Evolutionary conservation across 2,329 filamentous ascomycete genomes (phyloP), one percentile per base, ranked within the genome.

Genomic region (Aspergillus ibericus): DNA sequence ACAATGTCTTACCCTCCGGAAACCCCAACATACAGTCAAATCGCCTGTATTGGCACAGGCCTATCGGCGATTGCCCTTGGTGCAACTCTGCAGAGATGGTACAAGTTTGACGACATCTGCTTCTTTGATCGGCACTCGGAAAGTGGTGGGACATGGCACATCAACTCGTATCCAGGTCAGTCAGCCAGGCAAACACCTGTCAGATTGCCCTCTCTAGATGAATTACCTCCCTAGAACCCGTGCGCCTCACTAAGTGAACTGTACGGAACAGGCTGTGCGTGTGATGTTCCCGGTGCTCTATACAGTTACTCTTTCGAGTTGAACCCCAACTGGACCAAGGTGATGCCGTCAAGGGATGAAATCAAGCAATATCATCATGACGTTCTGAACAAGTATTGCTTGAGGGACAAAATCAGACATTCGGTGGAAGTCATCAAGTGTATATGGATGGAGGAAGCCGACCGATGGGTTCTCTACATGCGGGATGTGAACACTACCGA

Each of bases 61-160:
- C 80, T 85, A 59, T 85, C 83, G 0, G 86, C 80, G 29, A 84
- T 88, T 40, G 83, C 82, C 0, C 79, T 87, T 53, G 86, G 81
- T 4, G 84, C 82, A 12, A 82, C 82, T 13, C 69, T 88, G 44
- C 81, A 85, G 64, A 73, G 82, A 32, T 81, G 82, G 77, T 81
- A 87, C 49, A 78, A 76, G 22, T 82, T 86, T 44, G 80, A 81
- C 48, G 83, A 87, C 59, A 80, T 88, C 61, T 75, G 74, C 10
- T 79, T 88, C 67, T 88, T 88, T 59, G 86, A 88, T 38, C 75
- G 82, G 22, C 75, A 84, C 60, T 66, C 75, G 7, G 78, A 78
- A 2, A 75, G 84, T 18, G 86, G 86, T 18, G 86, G 86, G 10
- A 88, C 85, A 2, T 88, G 86, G 86, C 79, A 80, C 67, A 79